Conservation (phyloP, 805 yeast species). For the Sugiyamaella marilandica region DNA sequence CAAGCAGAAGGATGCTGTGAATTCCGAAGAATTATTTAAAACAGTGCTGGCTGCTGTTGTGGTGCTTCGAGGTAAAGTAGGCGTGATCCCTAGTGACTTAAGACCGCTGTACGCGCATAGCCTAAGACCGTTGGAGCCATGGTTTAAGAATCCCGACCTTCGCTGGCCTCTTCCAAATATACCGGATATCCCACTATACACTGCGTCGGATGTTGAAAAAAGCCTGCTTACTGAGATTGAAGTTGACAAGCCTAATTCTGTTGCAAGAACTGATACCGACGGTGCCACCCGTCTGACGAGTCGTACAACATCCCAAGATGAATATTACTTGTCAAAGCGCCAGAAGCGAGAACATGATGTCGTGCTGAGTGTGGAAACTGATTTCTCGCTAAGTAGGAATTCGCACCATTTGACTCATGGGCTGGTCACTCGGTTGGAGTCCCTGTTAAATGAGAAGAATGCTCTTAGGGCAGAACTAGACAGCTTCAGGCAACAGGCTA, state of each 20-base stretch:
- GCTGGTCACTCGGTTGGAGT: constrained; percentile 52
- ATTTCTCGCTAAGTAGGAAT: background rate
- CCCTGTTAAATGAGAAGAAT: constrained; percentile 41
- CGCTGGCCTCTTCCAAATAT: constrained; percentile 81
- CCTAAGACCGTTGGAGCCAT: constrained; percentile 55
- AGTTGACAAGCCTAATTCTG: constrained; percentile 5
- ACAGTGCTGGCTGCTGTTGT: constrained; percentile 78
- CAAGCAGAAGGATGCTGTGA: constrained; percentile 19
- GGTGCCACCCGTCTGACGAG: background rate
- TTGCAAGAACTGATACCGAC: background rate
- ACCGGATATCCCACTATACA: constrained; percentile 56
- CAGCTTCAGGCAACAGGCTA: constrained; percentile 39
- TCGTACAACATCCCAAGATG: constrained; percentile 1
- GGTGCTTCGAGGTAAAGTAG: constrained; percentile 74
- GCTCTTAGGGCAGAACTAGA: constrained; percentile 45
- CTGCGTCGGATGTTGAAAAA: constrained; percentile 72
- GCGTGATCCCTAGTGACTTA: constrained; percentile 73
- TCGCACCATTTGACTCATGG: constrained; percentile 51
- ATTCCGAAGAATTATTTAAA: constrained; percentile 36
- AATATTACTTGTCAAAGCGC: constrained; percentile 21
- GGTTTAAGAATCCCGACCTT: constrained; percentile 46
- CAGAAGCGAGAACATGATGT: constrained; percentile 18
- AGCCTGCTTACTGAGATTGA: constrained; percentile 35
- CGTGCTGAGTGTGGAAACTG: background rate
- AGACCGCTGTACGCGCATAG: constrained; percentile 69